phyloP scores from a whole-genome alignment of 1,139 yeast species.

The Taphrina flavorubra region DNA sequence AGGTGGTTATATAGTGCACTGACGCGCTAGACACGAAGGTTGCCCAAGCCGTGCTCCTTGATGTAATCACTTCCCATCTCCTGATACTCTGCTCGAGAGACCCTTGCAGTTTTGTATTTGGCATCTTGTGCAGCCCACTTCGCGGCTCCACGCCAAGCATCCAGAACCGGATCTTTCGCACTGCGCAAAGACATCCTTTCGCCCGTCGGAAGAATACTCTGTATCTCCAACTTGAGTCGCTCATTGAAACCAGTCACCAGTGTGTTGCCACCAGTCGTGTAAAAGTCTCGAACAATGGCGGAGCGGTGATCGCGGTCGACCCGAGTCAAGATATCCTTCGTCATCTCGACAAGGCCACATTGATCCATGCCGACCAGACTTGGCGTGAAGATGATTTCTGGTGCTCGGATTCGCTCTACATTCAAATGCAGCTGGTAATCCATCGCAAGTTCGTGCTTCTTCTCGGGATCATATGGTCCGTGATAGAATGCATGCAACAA shows the following conservation, averaged over 20 bases:
- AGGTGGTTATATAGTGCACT: too few species aligned
- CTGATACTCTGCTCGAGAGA: slow-evolving; percentile 75
- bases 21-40: slow-evolving; percentile 48
- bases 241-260: slow-evolving; percentile 67
- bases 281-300: slow-evolving; percentile 53
- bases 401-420: slow-evolving; percentile 87
- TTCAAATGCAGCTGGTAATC: slow-evolving; percentile 90
- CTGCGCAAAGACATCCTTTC: slow-evolving; percentile 65
- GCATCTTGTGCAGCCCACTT: slow-evolving; percentile 64
- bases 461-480: slow-evolving; percentile 69
- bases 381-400: slow-evolving; percentile 90
- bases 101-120: slow-evolving; percentile 59
- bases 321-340: slow-evolving; percentile 68
- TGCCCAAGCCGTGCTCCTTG: slow-evolving; percentile 84
- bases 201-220: slow-evolving; percentile 71
- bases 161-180: slow-evolving; percentile 72
- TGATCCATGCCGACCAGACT: slow-evolving; percentile 93
- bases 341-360: slow-evolving; percentile 83
- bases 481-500: slow-evolving; percentile 80
- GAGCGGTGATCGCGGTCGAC: slow-evolving; percentile 58
- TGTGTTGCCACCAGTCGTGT: slow-evolving; percentile 86
- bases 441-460: slow-evolving; percentile 57
- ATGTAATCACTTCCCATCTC: slow-evolving; percentile 91
- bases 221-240: slow-evolving; percentile 71
- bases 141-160: slow-evolving; percentile 96